Base-by-base conservation (phyloP, 2,329 filamentous ascomycete species). In the Graphilbum sp. region DNA sequence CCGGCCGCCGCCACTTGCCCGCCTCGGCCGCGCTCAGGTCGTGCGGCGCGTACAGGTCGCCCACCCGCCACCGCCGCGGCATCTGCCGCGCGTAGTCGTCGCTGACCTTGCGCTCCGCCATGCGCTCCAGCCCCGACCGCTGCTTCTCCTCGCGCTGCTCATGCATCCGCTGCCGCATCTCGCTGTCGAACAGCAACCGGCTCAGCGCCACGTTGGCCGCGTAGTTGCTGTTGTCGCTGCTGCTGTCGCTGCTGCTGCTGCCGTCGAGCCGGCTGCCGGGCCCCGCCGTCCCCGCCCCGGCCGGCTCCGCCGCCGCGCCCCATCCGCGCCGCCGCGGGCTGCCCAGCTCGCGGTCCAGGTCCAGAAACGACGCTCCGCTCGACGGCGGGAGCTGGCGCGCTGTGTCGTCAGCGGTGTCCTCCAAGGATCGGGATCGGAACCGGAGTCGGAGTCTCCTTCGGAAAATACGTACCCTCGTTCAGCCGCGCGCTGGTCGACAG, bases 41-140 rank as follows among this genome's bases (percentile, higher is more conserved):
- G 54, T 87, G 82, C 25, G 90, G 90, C 42, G 86, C 72, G 60
- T 96, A 96, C 37, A 95, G 69, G 54, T 96, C 87, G 48, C 90
- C 90, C 1, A 63, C 50, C 49, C 67, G 65, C 79, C 81, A 96
- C 31, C 69, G 66, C 35, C 87, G 76, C 27, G 72, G 67, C 57
- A 78, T 68, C 57, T 83, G 75, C 44, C 59, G 63, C 49, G 74
- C 59, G 54, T 74, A 73, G 45, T 74, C 71, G 33, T 61, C 59
- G 37, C 58, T 59, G 34, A 56, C 48, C 50, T 60, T 59, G 45
- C 54, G 52, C 46, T 57, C 54, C 39, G 63, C 46, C 40, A 55
- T 52, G 38, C 63, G 55, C 40, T 60, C 53, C 40, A 60, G 50
- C 13, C 48, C 45, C 39, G 54, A 50, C 46, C 53, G 55, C 47